Evolutionary conservation across 2,329 filamentous ascomycete species (phyloP).

Genomic region (Lasiodiplodia citricola): DNA sequence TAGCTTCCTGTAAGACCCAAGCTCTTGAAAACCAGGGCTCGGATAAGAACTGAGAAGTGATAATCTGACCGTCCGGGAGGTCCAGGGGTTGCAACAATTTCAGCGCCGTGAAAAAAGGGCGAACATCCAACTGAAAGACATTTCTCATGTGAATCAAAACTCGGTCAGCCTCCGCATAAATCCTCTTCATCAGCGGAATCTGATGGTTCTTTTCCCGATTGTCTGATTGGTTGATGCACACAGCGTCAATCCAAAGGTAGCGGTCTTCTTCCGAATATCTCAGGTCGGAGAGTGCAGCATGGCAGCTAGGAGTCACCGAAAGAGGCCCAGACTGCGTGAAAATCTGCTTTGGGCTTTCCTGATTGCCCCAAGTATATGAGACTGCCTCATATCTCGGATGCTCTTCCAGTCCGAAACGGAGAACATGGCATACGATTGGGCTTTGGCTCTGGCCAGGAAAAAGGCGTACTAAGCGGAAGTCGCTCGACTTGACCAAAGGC

Average conservation of each 20-base stretch:
- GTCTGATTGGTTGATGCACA: conserved; percentile 16
- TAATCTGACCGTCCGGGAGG: neutral
- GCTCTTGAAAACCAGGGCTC: conserved; percentile 4
- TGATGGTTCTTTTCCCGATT: conserved; percentile 12
- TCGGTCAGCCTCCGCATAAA: neutral
- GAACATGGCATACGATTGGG: neutral
- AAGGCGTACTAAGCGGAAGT: conserved; percentile 7
- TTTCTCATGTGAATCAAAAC: conserved; percentile 30
- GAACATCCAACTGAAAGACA: neutral
- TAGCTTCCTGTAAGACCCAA: conserved; percentile 7
- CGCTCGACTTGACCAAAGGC: neutral
- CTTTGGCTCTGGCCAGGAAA: neutral
- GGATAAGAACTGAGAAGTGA: neutral
- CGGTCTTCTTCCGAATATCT: neutral
- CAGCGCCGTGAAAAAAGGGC: neutral
- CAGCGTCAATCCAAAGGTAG: conserved; percentile 15
- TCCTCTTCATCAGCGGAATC: neutral
- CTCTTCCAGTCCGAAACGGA: neutral
- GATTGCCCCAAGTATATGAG: conserved; percentile 30
- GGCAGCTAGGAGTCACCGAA: neutral
- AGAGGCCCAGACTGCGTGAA: neutral
- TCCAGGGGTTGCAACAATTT: neutral
- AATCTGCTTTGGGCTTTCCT: conserved; percentile 8
- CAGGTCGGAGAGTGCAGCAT: neutral
- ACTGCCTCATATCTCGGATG: conserved; percentile 27